Evolutionary conservation across 2,329 filamentous ascomycete genomes (phyloP), one percentile per base, ranked within the genome.

Genomic region (Sordariomycetes sp.): DNA sequence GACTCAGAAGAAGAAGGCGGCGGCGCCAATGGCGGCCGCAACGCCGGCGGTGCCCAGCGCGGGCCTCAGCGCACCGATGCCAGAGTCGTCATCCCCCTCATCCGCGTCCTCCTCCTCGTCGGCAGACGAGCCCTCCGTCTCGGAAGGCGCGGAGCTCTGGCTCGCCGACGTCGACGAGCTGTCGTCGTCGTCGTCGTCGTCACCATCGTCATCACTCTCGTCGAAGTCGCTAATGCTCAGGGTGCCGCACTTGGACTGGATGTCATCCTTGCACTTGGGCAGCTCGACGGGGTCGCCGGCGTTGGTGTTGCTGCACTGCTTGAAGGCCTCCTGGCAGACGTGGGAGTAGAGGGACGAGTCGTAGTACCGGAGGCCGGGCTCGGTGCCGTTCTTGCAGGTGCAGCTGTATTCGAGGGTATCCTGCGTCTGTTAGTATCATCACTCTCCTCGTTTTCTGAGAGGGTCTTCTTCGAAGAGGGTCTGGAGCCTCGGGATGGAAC

Each of bases 311-410:
- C 73, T 77, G 69, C 79, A 82, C 59, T 75, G 67, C 28, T 64
- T 60, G 66, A 71, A 79, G 39, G 78, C 74, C 60, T 72, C 59
- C 57, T 74, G 34, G 72, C 79, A 82, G 63, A 79, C 74, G 63
- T 76, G 80, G 58, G 69, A 73, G 55, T 74, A 73, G 61, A 82
- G 68, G 4, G 77, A 79, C 69, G 79, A 72, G 53, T 61, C 62
- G 69, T 79, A 82, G 68, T 76, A 74, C 66, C 79, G 68, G 53
- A 82, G 74, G 58, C 75, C 77, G n/a, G 79, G 79, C 7, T 70
- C 69, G 54, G 72, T 74, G 64, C 66, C 69, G 67, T 81, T 79
- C 60, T 66, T 63, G 70, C 79, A 82, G 15, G 67, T 71, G 67
- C 79, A 82, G 17, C 64, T 61, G 68, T 72, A 81, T 56, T 67